Percentiles rank a stretch among this genome's conserved stretches.
Conservation (phyloP, 2,329 filamentous ascomycete genomes). For the Exophiala calicioides region DNA sequence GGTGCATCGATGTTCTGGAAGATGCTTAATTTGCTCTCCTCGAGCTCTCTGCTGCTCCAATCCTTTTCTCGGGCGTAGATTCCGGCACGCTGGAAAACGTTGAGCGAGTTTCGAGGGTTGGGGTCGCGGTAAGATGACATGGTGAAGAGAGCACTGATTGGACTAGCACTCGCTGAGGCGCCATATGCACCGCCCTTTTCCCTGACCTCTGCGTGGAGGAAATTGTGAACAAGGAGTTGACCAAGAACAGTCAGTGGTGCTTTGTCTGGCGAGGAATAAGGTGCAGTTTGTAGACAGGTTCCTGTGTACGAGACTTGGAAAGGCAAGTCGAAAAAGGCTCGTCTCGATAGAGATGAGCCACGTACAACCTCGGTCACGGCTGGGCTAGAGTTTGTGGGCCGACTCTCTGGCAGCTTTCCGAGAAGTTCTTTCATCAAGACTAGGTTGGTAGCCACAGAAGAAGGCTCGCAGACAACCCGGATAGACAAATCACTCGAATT, state of each 20-base stretch:
- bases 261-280: slow-evolving; percentile 73
- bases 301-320: slow-evolving; percentile 97
- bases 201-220: slow-evolving; percentile 94
- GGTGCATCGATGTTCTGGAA: slow-evolving; percentile 93
- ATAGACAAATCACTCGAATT: slow-evolving; percentile 69
- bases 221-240: slow-evolving; percentile 92
- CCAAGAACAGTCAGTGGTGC: slow-evolving; percentile 85
- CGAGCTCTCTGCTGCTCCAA: slow-evolving; percentile 82
- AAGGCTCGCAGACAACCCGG: slow-evolving; percentile 80
- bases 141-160: slow-evolving; percentile 81
- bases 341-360: slow-evolving; percentile 50
- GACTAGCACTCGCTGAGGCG: slow-evolving; percentile 79
- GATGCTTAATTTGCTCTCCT: slow-evolving; percentile 92
- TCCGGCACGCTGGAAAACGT: slow-evolving; percentile 80
- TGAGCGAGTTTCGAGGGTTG: slow-evolving; percentile 84
- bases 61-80: slow-evolving; percentile 77
- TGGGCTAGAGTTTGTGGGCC: slow-evolving; percentile 38
- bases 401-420: slow-evolving; percentile 54
- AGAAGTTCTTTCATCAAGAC: slow-evolving; percentile 72
- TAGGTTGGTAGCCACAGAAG: slow-evolving; percentile 71
- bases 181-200: slow-evolving; percentile 98
- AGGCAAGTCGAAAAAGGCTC: slow-evolving; percentile 88
- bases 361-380: slow-evolving; percentile 32
- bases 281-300: slow-evolving; percentile 76
- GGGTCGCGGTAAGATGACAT: slow-evolving; percentile 98